Base-by-base conservation (phyloP, 2,329 filamentous ascomycete genomes). In the Alternaria longipes region DNA sequence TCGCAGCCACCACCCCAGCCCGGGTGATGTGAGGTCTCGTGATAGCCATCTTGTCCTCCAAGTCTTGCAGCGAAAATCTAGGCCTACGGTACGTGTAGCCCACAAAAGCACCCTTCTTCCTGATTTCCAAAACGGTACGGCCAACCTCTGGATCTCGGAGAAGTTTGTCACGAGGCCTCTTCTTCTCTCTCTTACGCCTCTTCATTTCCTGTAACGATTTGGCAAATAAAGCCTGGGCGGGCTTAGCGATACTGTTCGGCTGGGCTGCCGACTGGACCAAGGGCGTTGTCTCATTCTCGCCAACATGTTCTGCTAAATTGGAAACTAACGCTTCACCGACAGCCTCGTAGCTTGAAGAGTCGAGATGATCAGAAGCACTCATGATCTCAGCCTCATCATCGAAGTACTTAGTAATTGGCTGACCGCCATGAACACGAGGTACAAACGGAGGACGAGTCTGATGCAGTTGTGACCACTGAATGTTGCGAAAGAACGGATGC, bases 1-100 rank as follows among this genome's bases (percentile, higher is more conserved):
- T 67, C 22, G 54, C 56, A 30, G 65, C 59, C 52, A 34, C 53
- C 22, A 64, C 18, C n/a, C 41, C 56, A n/a, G 38, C 16, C 20
- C 65, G 45, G 2, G 12, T 12, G 26, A 56, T 20, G 8, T 64
- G 32, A 8, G 53, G 30, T 26, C 51, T 62, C 1, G 56, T 12
- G 11, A 49, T 44, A 30, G 41, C 42, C 9, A 70, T 56, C 47
- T 45, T 69, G 8, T 71, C 63, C 18, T 76, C 74, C 49, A 76
- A 53, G 36, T 78, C 75, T 0, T 65, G 56, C 36, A 79, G 49
- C 14, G 71, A 72, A 41, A 76, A 77, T 0, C 56, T 62, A 4
- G 83, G 83, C 47, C 89, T 83, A 12, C 89, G 86, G 84, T 95
- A 98, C 2, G 91, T 92, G 76, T 99, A 99, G 1, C 94, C 94